Conservation (phyloP, 192 early-diverging fungal genomes). For the Phlyctochytrium arcticum region DNA sequence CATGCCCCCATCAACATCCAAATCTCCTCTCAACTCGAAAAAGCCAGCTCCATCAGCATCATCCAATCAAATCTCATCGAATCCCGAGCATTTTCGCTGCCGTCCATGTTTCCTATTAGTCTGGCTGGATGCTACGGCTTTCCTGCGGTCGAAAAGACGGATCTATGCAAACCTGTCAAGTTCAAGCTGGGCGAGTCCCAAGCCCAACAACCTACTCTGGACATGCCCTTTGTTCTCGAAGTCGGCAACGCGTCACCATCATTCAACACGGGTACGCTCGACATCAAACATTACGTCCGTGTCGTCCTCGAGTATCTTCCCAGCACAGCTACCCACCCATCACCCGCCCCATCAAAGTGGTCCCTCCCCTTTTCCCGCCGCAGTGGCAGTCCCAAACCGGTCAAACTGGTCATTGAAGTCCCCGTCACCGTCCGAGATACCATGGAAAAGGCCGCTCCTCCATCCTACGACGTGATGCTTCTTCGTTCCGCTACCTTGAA, state of each 20-base stretch:
- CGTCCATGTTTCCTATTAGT: too few relatives aligned
- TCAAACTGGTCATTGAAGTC: too few relatives aligned
- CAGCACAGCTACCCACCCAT: background rate
- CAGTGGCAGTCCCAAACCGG: too few relatives aligned
- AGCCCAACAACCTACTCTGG: background rate
- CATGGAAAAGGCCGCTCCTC: too few relatives aligned
- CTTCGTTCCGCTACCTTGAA: too few relatives aligned
- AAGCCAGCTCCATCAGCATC: background rate
- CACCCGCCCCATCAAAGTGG: too few relatives aligned
- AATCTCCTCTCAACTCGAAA: background rate
- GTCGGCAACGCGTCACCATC: background rate
- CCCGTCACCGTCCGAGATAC: too few relatives aligned
- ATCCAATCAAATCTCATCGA: background rate
- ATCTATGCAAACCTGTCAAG: background rate
- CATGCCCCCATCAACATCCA: background rate
- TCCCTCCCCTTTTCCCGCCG: too few relatives aligned
- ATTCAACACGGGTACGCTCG: background rate
- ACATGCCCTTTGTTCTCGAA: background rate
- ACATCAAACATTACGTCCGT: background rate
- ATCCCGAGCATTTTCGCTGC: background rate
- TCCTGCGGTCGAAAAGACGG: background rate
- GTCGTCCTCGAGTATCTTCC: conserved; percentile 5
- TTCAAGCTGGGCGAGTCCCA: background rate
- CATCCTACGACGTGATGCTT: too few relatives aligned
- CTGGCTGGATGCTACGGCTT: too few relatives aligned